phyloP scores from a whole-genome alignment of 805 yeast genomes.

The Maudiozyma bulderi region DNA sequence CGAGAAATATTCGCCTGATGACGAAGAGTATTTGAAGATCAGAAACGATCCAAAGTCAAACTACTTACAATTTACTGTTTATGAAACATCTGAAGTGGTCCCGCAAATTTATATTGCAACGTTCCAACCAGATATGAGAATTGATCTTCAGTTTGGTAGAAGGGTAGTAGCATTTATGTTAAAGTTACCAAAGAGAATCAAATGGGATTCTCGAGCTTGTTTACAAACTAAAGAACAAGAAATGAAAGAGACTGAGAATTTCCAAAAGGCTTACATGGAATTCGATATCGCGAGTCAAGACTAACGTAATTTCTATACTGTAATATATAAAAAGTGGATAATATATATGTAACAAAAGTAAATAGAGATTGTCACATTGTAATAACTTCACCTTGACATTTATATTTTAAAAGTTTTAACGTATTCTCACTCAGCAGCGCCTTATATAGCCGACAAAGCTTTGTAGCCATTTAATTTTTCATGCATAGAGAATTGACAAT shows the following conservation, averaged over 20 bases:
- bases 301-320: not conserved
- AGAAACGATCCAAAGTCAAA: conserved; percentile 24
- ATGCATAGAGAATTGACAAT: too few species aligned
- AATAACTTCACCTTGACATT: not conserved
- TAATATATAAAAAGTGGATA: not conserved
- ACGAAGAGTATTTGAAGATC: conserved; percentile 18
- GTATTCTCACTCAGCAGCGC: too few species aligned
- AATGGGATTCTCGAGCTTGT: conserved; percentile 62
- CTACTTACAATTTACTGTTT: conserved; percentile 29
- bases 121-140: conserved; percentile 28
- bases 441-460: too few species aligned
- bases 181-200: conserved; percentile 48
- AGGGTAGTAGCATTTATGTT: conserved; percentile 61
- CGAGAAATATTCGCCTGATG: conserved; percentile 20
- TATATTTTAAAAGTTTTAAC: not conserved
- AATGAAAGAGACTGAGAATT: conserved; percentile 48
- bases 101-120: conserved; percentile 28
- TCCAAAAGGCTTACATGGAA: conserved; percentile 44
- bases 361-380: not conserved
- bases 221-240: conserved; percentile 56
- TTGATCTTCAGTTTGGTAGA: conserved; percentile 81
- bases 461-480: too few species aligned
- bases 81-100: conserved; percentile 22
- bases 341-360: not conserved
- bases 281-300: conserved; percentile 37